Base-by-base conservation (phyloP, 257 asterid genomes). In the Nicotiana sylvestris region DNA sequence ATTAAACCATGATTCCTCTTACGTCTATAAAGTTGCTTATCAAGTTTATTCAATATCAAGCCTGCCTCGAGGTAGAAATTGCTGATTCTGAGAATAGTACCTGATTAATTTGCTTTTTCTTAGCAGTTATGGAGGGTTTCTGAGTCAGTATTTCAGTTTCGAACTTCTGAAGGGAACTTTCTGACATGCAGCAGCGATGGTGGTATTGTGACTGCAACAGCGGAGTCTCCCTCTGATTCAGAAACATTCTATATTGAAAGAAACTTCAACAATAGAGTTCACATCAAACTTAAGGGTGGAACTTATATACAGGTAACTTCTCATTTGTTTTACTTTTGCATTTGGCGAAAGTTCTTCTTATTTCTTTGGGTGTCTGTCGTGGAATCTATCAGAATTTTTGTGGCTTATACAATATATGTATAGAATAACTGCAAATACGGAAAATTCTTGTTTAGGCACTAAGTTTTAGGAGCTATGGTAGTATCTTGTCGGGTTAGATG, bases 81-180 rank as follows among this genome's bases (percentile, higher is more conserved):
- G 62, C 27, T 74, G 15, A 74, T 74, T 74, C 4, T 25, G 15
- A 27, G 9, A 49, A 25, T 3, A 27, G 25, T 3, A 27, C 62
- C 80, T 74, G 62, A 74, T 74, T 27, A 5, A 74, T 74, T 25
- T 49, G 25, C 79, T 10, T 49, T 11, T 37, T 85, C 30, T 78
- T 65, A 68, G 82, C 91, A 95, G 98, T 85, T 93, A 46, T 92
- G 98, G 98, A 90, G 98, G 86, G 87, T 92, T 85, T 91, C 97
- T 1, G 93, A 91, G 82, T 90, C 92, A 1, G 77, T 81, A 30
- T 95, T 90, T 89, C 97, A 93, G 86, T 89, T 95, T 62, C 91
- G 98, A 21, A 90, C 97, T 81, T 83, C 90, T 68, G 85, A 85
- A 81, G 97, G 95, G 83, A 91, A 90, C 68, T 93, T 95, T 86